Evolutionary conservation across 2,329 filamentous ascomycete species (phyloP).

Genomic region (Pyrenophora teres): DNA sequence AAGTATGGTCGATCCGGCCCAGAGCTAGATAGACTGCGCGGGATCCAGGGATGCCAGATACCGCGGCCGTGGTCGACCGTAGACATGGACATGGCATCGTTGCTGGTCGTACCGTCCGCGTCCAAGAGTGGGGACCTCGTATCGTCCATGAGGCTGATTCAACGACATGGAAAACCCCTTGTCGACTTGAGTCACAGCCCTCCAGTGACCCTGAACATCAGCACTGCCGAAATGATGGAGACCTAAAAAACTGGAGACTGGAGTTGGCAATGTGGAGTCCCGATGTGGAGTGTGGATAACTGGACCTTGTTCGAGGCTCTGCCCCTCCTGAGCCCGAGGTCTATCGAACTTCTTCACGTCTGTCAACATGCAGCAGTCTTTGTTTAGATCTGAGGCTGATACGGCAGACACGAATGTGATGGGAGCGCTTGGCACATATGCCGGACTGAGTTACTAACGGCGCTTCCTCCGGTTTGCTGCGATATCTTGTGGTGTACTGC

Average conservation of each 20-base stretch:
- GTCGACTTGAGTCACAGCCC: background rate
- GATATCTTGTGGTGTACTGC: background rate
- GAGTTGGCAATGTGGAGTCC: conserved; percentile 1
- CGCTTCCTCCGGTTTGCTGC: background rate
- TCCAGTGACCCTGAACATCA: background rate
- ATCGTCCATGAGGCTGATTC: conserved; percentile 6
- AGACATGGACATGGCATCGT: background rate
- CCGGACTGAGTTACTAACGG: conserved; percentile 2
- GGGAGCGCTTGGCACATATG: conserved; percentile 1
- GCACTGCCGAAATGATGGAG: background rate
- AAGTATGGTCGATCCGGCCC: background rate
- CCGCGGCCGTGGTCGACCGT: conserved; percentile 1
- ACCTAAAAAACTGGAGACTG: background rate
- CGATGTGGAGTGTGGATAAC: conserved; percentile 5
- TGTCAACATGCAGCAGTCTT: conserved; percentile 4
- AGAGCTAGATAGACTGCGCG: background rate
- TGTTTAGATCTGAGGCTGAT: background rate
- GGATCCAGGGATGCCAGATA: conserved; percentile 3
- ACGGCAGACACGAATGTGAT: background rate
- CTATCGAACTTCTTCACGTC: background rate
- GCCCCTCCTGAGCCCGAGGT: background rate
- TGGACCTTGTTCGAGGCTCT: conserved; percentile 9
- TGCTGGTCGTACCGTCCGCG: background rate
- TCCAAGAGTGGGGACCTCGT: background rate
- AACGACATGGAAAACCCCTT: background rate